A percentile compares a stretch with the other conserved stretches of the same genome.
Conservation (phyloP, 2,329 filamentous ascomycete species). For the Colletotrichum plurivorum region DNA sequence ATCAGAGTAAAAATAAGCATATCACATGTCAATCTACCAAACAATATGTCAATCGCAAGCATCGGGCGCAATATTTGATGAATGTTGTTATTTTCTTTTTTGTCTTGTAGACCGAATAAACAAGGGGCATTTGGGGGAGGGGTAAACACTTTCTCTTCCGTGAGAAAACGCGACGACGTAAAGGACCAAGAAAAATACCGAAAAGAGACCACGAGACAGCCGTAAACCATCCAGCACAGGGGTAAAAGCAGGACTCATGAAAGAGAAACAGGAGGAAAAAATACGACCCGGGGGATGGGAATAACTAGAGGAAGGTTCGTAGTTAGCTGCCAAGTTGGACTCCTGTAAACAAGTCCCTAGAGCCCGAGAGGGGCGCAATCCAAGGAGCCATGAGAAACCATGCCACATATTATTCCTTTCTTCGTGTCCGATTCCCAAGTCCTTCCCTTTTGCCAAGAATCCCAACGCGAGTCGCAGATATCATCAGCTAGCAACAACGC, state of each 20-base stretch:
- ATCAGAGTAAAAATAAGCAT: no score
- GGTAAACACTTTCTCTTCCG: conserved; percentile 38
- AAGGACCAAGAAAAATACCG: conserved; percentile 40
- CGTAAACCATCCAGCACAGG: conserved; percentile 41
- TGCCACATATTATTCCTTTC: conserved; percentile 56
- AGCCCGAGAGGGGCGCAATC: conserved; percentile 31
- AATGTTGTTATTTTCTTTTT: conserved; percentile 42
- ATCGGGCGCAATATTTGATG: conserved; percentile 28
- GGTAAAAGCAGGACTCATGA: conserved; percentile 36
- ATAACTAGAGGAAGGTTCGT: conserved; percentile 29
- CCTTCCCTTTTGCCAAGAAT: conserved; percentile 51
- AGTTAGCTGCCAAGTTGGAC: conserved; percentile 36
- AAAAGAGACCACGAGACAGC: conserved; percentile 42
- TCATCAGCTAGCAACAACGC: conserved; percentile 53
- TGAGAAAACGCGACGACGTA: conserved; percentile 39
- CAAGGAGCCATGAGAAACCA: conserved; percentile 45
- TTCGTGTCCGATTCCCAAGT: conserved; percentile 54
- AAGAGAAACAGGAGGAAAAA: conserved; percentile 32
- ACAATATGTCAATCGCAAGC: not conserved
- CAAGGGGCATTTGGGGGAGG: conserved; percentile 39
- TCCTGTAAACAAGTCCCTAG: conserved; percentile 22
- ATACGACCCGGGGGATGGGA: conserved; percentile 32
- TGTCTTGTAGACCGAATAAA: conserved; percentile 41
- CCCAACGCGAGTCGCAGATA: conserved; percentile 43
- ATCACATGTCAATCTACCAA: not conserved